These are phyloP conservation scores for Apiotrichum akiyoshidainum DNA, from an alignment of 1,284 basidiomycete species.

Conservation along the genomic window DNA sequence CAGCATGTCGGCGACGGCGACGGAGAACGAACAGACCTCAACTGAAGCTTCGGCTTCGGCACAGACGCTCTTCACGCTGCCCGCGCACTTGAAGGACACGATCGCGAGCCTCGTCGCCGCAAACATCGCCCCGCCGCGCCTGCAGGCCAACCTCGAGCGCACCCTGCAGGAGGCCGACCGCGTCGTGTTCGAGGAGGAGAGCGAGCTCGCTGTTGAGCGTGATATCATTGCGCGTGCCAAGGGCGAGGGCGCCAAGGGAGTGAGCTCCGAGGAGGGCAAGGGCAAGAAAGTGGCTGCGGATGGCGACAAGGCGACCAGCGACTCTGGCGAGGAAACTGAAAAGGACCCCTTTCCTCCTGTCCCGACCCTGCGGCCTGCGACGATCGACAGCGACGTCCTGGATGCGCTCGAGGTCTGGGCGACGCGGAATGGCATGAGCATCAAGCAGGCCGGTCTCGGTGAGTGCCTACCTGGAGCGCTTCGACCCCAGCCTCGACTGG, in stretches of 20 bases:
- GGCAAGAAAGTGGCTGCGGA: background rate
- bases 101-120: conserved; percentile 24
- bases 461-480: background rate
- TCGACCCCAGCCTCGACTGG: too few relatives aligned
- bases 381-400: conserved; percentile 23
- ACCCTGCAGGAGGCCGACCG: conserved; percentile 8
- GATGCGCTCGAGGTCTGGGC: conserved; percentile 24
- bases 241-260: background rate
- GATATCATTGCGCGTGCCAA: background rate
- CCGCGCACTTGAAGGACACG: conserved; percentile 32
- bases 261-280: background rate
- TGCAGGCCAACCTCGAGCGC: conserved; percentile 15
- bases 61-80: conserved; percentile 34
- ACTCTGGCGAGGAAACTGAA: background rate
- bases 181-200: background rate
- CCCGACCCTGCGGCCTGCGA: background rate
- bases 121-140: conserved; percentile 21
- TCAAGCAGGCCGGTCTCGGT: conserved; percentile 21
- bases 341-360: background rate
- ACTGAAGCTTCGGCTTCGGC: conserved; percentile 2
- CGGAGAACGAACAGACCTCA: too few relatives aligned
- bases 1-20: too few relatives aligned
- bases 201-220: background rate
- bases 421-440: background rate
- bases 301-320: background rate